phyloP scores from a whole-genome alignment of 2,329 filamentous ascomycete species.

The Albophoma yamanashiensis region DNA sequence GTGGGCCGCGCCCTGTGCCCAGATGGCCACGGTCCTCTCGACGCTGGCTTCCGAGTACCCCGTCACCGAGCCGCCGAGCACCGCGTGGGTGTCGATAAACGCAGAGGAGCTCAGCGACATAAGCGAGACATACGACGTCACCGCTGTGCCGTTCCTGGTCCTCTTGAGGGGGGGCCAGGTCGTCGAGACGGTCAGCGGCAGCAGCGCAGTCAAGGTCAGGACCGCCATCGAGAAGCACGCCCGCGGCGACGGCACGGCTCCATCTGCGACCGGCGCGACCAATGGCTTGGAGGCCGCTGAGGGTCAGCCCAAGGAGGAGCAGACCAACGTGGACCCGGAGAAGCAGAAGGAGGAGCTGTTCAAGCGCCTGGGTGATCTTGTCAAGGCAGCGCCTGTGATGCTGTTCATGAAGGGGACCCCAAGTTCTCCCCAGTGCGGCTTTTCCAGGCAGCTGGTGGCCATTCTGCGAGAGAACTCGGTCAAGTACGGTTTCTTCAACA shows the following conservation, averaged over 20 bases:
- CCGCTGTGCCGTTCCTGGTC: constrained; percentile 86
- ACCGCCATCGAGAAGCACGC: constrained; percentile 77
- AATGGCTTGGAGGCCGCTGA: constrained; percentile 26
- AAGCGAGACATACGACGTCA: constrained; percentile 86
- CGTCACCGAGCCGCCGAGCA: constrained; percentile 49
- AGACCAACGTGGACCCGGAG: constrained; percentile 32
- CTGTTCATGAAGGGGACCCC: constrained; percentile 98
- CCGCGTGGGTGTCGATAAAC: constrained; percentile 83
- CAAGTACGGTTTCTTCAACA: constrained; percentile 99
- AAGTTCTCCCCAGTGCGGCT: constrained; percentile 78
- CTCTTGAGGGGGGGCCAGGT: constrained; percentile 65
- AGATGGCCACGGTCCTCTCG: constrained; percentile 81
- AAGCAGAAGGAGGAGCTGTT: constrained; percentile 76
- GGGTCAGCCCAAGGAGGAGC: constrained; percentile 30
- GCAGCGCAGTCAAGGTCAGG: constrained; percentile 77
- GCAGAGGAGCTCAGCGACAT: constrained; percentile 90
- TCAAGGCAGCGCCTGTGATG: constrained; percentile 96
- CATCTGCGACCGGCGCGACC: constrained; percentile 20
- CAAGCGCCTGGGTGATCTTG: constrained; percentile 69
- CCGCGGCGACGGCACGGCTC: constrained; percentile 28
- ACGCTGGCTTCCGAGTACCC: constrained; percentile 83
- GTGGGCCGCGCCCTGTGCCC: constrained; percentile 91
- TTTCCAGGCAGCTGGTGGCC: constrained; percentile 80
- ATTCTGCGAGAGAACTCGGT: constrained; percentile 82
- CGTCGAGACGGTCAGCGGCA: constrained; percentile 79